Evolutionary conservation across 2,329 filamentous ascomycete species (phyloP), one percentile per base, ranked within the genome.

Genomic region (Colletotrichum sp.): DNA sequence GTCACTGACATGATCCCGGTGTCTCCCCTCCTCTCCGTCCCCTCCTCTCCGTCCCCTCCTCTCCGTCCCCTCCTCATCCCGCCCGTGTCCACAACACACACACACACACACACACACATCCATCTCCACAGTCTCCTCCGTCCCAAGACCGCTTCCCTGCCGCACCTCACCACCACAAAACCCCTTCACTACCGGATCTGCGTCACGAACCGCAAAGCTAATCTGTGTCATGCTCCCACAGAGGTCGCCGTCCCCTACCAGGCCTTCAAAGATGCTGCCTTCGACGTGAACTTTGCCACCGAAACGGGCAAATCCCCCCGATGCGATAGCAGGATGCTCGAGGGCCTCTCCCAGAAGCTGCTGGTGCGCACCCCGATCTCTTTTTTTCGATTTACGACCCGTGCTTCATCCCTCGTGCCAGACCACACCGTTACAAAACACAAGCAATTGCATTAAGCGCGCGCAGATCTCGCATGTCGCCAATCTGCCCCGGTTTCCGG

Each of bases 191-290:
- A 48, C 52, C 61, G 63, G 22, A 39, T 66, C 63, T 55, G 72
- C 61, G 52, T 77, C 32, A 63, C 57, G 68, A 55, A 48, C 22
- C 64, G 32, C 39, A 68, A 75, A 69, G 73, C 73, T 75, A 72
- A 71, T 71, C 52, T 59, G 19, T 44, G 16, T 48, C 16, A 12
- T 19, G 39, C 27, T 72, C 48, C 15, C 27, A 11, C 59, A 90
- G 89, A 91, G 80, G 89, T 88, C 11, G 86, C 88, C 3, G 83
- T 90, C 3, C 88, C 89, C 8, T 90, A 87, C 78, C 78, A 81
- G 4, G 82, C 85, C 8, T 90, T 90, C 80, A 87, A 87, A 73
- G 80, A 84, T 4, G 87, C 87, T 3, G 87, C 86, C 6, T 90
- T 89, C 77, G 80, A 87, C 8, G 83, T 90, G 66, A 79, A 82